Percentiles rank a stretch among this genome's conserved stretches.
Conservation (phyloP, 2,329 filamentous ascomycete genomes). For the Trichoderma sp. region DNA sequence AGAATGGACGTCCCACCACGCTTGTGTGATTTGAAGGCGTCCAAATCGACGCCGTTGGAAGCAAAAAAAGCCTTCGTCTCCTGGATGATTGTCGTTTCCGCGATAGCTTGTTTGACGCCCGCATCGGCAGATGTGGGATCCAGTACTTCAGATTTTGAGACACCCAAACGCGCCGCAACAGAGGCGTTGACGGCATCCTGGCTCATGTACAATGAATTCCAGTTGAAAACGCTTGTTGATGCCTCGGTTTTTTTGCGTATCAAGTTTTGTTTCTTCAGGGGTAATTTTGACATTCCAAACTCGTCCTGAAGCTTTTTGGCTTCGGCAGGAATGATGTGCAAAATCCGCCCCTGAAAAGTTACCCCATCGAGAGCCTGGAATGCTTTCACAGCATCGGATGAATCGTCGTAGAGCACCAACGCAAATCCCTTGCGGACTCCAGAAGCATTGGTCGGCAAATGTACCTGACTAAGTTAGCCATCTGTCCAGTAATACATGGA, state of each 20-base stretch:
- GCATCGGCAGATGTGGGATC: conserved; percentile 96
- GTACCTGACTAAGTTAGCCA: conserved; percentile 65
- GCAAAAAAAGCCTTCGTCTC: conserved; percentile 93
- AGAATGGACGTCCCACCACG: conserved; percentile 86
- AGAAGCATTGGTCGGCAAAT: conserved; percentile 75
- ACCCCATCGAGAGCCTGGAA: conserved; percentile 79
- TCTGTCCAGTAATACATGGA: conserved; percentile 31
- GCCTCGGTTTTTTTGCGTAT: conserved; percentile 85
- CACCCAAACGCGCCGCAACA: conserved; percentile 80
- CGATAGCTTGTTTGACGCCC: conserved; percentile 93
- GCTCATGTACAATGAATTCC: conserved; percentile 99
- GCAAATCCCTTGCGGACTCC: conserved; percentile 87
- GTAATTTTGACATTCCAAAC: conserved; percentile 85
- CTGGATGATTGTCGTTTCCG: conserved; percentile 93
- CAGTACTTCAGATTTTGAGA: conserved; percentile 87
- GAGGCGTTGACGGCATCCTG: conserved; percentile 93
- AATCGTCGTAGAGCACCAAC: conserved; percentile 76
- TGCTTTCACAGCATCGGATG: conserved; percentile 75
- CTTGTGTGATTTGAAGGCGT: conserved; percentile 84
- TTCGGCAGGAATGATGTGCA: conserved; percentile 86
- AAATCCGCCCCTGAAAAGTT: conserved; percentile 86
- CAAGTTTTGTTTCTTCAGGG: conserved; percentile 91
- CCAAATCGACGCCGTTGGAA: conserved; percentile 85
- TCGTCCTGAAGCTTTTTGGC: conserved; percentile 86
- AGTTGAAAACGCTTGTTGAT: conserved; percentile 80